Base-by-base conservation (phyloP, 2,329 filamentous ascomycete genomes). In the Trichoderma lentiforme region DNA sequence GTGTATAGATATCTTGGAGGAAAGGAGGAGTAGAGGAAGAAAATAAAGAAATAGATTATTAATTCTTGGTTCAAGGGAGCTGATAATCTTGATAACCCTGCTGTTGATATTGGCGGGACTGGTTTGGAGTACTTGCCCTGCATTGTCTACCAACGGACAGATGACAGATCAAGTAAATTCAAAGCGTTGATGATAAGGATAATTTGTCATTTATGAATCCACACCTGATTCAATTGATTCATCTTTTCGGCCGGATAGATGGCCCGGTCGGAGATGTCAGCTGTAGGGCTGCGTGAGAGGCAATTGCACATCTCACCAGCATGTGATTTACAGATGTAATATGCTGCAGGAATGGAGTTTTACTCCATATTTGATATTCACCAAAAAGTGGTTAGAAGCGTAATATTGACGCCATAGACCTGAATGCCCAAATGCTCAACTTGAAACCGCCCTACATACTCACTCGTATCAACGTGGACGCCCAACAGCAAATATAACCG, bases 1-100 rank as follows among this genome's bases (percentile, higher is more conserved):
- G 89, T 96, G 9, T 96, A 95, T 80, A 86, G 91, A 76, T 93
- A 91, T 83, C 77, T 94, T 56, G 87, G 86, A 0, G 86, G 88
- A 2, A 84, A 86, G 43, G 51, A 67, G 18, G 43, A 67, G 61
- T 70, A 65, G 34, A 67, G 0, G 26, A 51, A 51, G 8, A 21
- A 39, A 67, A 32, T 15, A 36, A 12, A 53, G 14, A n/a, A 32
- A 32, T 63, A 57, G 28, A 57, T 12, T 53, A 53, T 3, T 3
- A 2, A 26, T 36, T 60, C 24, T 51, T 53, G 11, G 21, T 3
- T 53, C 4, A 36, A 30, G 32, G 8, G 14, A n/a, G 30, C 28
- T 51, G 18, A 28, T 9, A 6, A 14, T 63, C 26, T 57, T 4
- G 24, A 28, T 47, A 47, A 47, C 11, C 9, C 47, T 24, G 47